Conservation (phyloP, 2,329 filamentous ascomycete species). For the Alternaria sp. region DNA sequence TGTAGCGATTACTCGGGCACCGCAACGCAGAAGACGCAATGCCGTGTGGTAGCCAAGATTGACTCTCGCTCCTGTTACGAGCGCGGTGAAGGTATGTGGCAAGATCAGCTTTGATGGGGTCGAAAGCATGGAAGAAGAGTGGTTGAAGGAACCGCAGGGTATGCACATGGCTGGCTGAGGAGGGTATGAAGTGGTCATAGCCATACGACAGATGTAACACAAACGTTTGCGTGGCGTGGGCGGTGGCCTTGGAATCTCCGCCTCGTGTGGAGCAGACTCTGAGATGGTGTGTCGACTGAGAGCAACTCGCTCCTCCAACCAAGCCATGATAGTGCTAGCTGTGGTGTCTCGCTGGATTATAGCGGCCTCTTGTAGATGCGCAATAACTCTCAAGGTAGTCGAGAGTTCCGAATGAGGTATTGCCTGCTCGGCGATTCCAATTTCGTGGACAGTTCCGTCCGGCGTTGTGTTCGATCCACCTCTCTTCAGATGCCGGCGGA, state of each 20-base stretch:
- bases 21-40: conserved; percentile 19
- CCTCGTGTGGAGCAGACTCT: background rate
- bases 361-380: conserved; percentile 9
- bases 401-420: conserved; percentile 10
- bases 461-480: background rate
- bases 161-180: conserved; percentile 17
- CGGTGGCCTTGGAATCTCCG: conserved; percentile 4
- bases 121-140: conserved; percentile 13
- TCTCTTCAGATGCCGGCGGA: background rate
- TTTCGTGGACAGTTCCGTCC: background rate
- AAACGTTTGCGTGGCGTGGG: conserved; percentile 10
- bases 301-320: conserved; percentile 2
- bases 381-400: conserved; percentile 10
- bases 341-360: conserved; percentile 11
- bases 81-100: conserved; percentile 11
- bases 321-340: background rate
- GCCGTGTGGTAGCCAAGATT: conserved; percentile 23
- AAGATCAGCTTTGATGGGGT: conserved; percentile 9
- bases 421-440: background rate
- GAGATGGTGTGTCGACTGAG: background rate
- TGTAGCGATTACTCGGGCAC: conserved; percentile 19
- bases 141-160: conserved; percentile 19
- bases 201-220: conserved; percentile 18
- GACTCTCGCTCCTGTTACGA: conserved; percentile 22
- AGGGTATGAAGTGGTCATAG: conserved; percentile 5